Evolutionary conservation across 345 rosid species (phyloP).

Genomic region (Linum usitatissimum): DNA sequence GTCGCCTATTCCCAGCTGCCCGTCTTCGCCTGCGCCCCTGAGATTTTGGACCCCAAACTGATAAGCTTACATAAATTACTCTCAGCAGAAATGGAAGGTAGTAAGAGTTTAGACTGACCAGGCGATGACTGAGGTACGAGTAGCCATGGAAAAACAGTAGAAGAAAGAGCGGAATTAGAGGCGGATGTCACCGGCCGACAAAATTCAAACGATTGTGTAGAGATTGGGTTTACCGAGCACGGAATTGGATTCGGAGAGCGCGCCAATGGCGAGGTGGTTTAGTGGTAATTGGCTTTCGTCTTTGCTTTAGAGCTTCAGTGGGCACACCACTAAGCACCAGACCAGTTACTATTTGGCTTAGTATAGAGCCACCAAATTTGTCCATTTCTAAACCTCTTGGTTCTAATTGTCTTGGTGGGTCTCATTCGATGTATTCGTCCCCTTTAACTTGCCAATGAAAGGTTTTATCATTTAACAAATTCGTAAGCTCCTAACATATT

Average conservation of each 20-base stretch:
- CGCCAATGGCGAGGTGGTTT: not conserved
- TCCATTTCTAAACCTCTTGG: no score
- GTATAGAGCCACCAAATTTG: no score
- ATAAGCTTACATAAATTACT: not conserved
- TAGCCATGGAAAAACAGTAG: constrained; percentile 6
- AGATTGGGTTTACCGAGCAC: not conserved
- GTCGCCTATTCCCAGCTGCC: constrained; percentile 80
- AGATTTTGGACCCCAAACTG: not conserved
- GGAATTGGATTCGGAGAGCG: not conserved
- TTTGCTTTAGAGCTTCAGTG: not conserved
- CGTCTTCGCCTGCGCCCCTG: constrained; percentile 99
- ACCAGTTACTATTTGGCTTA: no score
- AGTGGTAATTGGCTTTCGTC: not conserved
- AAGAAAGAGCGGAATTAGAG: not conserved
- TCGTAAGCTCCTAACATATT: no score
- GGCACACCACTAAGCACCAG: not conserved
- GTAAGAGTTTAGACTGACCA: constrained; percentile 6
- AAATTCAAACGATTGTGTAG: not conserved
- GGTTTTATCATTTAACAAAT: no score
- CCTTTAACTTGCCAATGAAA: no score
- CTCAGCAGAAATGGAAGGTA: not conserved
- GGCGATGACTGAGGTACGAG: constrained; percentile 15
- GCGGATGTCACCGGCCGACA: not conserved
- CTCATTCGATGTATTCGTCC: no score
- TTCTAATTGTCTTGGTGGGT: no score